Percentiles rank a stretch among this genome's conserved stretches.
Conservation (phyloP, 768 basidiomycete genomes). For the Rubroboletus pulcherrimus region DNA sequence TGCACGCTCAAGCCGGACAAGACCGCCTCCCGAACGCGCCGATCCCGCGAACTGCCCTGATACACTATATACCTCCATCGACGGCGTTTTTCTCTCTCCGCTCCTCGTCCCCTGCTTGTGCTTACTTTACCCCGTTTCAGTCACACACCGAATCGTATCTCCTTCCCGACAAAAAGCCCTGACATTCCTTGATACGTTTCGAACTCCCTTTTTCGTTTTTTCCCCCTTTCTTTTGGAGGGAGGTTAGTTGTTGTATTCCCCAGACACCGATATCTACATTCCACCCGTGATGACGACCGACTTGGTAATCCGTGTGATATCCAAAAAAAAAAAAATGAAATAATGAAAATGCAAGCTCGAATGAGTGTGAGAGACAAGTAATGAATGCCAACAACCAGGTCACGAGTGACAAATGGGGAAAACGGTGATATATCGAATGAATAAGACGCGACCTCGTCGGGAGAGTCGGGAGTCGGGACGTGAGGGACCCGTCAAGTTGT, state of each 20-base stretch:
- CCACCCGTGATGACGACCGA: background rate
- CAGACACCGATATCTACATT: background rate
- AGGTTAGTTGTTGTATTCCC: background rate
- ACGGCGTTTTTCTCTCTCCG: too few relatives aligned
- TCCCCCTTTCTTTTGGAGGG: background rate
- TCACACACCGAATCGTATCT: background rate
- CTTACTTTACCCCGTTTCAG: background rate
- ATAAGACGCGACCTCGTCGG: background rate
- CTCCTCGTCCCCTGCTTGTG: too few relatives aligned
- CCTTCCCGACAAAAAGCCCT: background rate
- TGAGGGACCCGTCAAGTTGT: too few relatives aligned
- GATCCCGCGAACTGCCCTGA: slow-evolving; percentile 36
- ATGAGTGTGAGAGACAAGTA: background rate
- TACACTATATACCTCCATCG: background rate
- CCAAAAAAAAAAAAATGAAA: slow-evolving; percentile 6
- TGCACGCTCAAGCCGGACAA: slow-evolving; percentile 69
- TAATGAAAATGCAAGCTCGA: background rate
- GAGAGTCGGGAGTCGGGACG: background rate
- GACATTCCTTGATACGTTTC: background rate
- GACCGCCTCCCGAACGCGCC: slow-evolving; percentile 39
- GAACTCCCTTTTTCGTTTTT: too few relatives aligned
- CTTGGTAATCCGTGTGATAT: slow-evolving; percentile 15
- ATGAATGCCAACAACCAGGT: slow-evolving; percentile 8
- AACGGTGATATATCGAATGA: background rate
- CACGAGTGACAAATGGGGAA: background rate